Conservation (phyloP, 306 rosid species). For the Senna tora region DNA sequence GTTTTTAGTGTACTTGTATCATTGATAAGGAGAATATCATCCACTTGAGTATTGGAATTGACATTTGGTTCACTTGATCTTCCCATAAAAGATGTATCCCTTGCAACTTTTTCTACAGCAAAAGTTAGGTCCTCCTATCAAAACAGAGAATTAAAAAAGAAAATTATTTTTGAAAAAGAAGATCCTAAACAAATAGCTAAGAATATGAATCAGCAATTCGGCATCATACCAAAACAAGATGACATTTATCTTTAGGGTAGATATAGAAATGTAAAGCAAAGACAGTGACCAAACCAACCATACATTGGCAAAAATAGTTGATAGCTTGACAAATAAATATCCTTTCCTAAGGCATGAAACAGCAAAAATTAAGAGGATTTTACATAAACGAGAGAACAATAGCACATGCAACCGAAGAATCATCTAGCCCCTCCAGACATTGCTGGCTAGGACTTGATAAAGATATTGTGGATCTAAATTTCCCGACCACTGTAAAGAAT, state of each 20-base stretch:
- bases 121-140: conserved; percentile 52
- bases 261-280: not conserved
- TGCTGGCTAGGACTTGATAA: conserved; percentile 1
- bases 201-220: conserved; percentile 30
- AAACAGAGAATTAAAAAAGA: conserved; percentile 31
- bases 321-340: conserved; percentile 7
- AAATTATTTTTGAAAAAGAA: not conserved
- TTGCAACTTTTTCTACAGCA: conserved; percentile 40
- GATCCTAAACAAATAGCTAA: not conserved
- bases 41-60: conserved; percentile 43
- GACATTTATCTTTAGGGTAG: not conserved
- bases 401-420: conserved; percentile 9
- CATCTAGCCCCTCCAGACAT: conserved; percentile 20
- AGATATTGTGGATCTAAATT: not conserved
- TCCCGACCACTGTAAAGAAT: conserved; percentile 8
- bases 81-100: conserved; percentile 27
- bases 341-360: not conserved
- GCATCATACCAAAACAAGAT: conserved; percentile 5
- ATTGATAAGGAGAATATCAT: conserved; percentile 38
- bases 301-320: not conserved
- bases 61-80: conserved; percentile 41
- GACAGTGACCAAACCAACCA: not conserved
- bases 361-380: conserved; percentile 19
- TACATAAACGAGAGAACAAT: conserved; percentile 16
- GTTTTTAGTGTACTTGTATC: conserved; percentile 43